Evolutionary conservation across 805 yeast species (phyloP).

Genomic region (Kurtzmaniella fragi): DNA sequence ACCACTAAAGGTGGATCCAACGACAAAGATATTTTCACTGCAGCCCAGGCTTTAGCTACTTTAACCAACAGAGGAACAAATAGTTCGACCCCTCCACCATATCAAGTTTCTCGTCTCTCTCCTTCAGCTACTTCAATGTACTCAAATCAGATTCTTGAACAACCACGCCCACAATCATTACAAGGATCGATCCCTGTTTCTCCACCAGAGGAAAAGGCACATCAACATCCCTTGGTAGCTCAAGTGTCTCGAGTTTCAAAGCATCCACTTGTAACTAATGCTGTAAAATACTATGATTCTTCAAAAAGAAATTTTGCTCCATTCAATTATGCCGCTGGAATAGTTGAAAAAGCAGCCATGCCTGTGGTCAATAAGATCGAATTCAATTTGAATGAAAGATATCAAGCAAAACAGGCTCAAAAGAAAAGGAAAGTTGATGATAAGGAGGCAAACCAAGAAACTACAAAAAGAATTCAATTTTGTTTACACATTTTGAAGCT

Average conservation of each 20-base stretch:
- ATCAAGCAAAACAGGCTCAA: conserved; percentile 18
- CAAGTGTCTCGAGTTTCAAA: conserved; percentile 32
- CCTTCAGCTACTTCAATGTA: neutral
- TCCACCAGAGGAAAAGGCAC: conserved; percentile 5
- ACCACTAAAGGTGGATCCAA: neutral
- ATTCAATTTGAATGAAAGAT: conserved; percentile 38
- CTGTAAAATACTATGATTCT: conserved; percentile 43
- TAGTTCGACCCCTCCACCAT: conserved; percentile 16
- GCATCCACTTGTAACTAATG: conserved; percentile 43
- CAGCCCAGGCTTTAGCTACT: conserved; percentile 39
- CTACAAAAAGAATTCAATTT: conserved; percentile 69
- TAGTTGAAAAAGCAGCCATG: conserved; percentile 51
- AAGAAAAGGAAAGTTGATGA: neutral
- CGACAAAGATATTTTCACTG: conserved; percentile 27
- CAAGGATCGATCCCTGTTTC: conserved; percentile 10
- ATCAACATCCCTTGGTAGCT: conserved; percentile 35
- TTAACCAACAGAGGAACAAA: conserved; percentile 15
- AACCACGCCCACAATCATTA: conserved; percentile 6
- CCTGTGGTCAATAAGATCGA: conserved; percentile 50
- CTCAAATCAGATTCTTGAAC: too few species aligned
- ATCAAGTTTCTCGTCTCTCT: conserved; percentile 6
- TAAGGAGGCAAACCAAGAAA: conserved; percentile 35
- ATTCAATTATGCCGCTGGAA: conserved; percentile 57
- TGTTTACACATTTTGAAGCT: conserved; percentile 73
- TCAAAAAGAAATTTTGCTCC: conserved; percentile 43